Percentiles rank a stretch among this genome's conserved stretches.
phyloP scores from a whole-genome alignment of 345 rosid species.

The Cardamine resedifolia region DNA sequence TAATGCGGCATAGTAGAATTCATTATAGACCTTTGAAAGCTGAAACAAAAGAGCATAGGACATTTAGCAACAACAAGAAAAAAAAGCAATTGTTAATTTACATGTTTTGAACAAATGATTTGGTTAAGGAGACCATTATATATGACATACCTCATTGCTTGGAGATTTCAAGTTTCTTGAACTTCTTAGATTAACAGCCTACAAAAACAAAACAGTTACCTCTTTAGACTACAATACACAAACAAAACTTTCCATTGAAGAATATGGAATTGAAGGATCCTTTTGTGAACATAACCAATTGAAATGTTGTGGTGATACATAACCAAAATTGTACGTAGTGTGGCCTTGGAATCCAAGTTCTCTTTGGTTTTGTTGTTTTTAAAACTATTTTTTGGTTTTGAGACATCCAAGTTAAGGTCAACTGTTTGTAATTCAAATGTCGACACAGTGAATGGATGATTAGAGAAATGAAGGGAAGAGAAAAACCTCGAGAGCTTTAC shows the following conservation, averaged over 20 bases:
- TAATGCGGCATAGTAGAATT: slow-evolving; percentile 52
- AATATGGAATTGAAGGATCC: background rate
- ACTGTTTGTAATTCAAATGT: too few relatives aligned
- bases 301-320: background rate
- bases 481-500: slow-evolving; percentile 91
- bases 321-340: background rate
- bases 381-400: too few relatives aligned
- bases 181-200: slow-evolving; percentile 87
- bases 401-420: background rate
- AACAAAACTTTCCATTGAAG: slow-evolving; percentile 5
- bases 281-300: background rate
- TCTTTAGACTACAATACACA: slow-evolving; percentile 31
- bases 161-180: slow-evolving; percentile 54
- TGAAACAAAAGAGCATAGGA: slow-evolving; percentile 27
- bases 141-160: slow-evolving; percentile 51
- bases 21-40: slow-evolving; percentile 49
- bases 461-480: slow-evolving; percentile 12
- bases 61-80: background rate
- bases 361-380: too few relatives aligned
- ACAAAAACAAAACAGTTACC: slow-evolving; percentile 26
- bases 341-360: background rate
- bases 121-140: slow-evolving; percentile 13
- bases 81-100: background rate
- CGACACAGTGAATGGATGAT: background rate
- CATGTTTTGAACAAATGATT: slow-evolving; percentile 12